Conservation (phyloP, 192 early-diverging fungal species). For the Coemansia sp. region DNA sequence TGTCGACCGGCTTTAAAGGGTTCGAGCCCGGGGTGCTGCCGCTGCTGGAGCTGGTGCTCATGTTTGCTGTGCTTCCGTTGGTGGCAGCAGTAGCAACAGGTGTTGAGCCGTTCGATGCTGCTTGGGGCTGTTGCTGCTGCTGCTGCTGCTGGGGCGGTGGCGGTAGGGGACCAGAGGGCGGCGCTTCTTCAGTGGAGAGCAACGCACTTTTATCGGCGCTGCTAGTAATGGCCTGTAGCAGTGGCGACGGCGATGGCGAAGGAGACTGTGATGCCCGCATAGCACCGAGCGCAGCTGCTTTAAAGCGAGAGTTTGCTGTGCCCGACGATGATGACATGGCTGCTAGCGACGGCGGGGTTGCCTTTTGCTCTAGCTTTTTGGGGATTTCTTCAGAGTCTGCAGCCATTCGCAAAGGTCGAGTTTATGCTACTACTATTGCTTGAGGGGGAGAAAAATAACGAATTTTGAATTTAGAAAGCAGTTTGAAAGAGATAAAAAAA, state of each 20-base stretch:
- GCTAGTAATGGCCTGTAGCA: not conserved
- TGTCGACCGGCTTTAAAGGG: constrained; percentile 19
- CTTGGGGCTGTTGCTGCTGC: not conserved
- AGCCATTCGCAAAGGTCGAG: no score
- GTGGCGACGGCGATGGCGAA: not conserved
- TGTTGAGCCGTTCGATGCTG: not conserved
- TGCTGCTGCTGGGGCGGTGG: constrained; percentile 4
- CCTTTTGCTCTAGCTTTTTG: not conserved
- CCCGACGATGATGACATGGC: constrained; percentile 9
- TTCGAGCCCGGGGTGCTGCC: constrained; percentile 5
- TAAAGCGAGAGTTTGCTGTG: constrained; percentile 33
- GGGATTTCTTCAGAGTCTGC: not conserved
- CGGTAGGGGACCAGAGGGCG: constrained; percentile 12
- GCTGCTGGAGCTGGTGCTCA: constrained; percentile 2
- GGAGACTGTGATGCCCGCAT: constrained; percentile 18
- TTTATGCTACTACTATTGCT: not conserved
- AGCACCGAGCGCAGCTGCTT: constrained; percentile 24
- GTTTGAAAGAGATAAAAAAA: no score
- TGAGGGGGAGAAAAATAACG: not conserved
- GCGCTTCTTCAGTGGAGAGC: not conserved
- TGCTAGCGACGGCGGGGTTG: not conserved
- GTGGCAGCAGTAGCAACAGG: not conserved
- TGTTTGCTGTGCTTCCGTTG: not conserved
- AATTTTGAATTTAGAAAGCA: not conserved
- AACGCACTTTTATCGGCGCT: not conserved